Evolutionary conservation across 1,284 basidiomycete species (phyloP).

Genomic region (Vanrija sp.): DNA sequence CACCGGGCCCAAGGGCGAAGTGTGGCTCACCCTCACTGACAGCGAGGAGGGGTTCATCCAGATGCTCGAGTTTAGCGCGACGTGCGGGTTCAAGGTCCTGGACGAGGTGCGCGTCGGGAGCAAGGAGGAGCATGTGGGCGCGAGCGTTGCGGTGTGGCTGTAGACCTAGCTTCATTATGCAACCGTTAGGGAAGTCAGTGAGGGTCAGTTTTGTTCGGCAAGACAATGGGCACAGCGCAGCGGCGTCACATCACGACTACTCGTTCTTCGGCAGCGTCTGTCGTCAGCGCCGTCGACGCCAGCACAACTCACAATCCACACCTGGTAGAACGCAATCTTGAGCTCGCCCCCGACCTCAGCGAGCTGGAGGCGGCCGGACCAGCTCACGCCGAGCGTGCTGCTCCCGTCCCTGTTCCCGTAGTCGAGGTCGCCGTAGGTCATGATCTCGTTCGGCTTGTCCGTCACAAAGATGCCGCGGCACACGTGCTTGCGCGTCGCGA

Average conservation of each 20-base stretch:
- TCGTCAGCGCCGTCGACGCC: neutral
- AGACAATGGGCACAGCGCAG: too few relatives aligned
- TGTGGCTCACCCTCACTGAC: constrained; percentile 44
- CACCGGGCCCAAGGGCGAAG: constrained; percentile 16
- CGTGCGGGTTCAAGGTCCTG: constrained; percentile 23
- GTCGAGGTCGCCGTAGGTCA: constrained; percentile 27
- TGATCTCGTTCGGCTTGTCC: constrained; percentile 13
- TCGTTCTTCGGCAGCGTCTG: too few relatives aligned
- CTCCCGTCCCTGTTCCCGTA: constrained; percentile 30
- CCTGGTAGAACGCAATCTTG: constrained; percentile 33
- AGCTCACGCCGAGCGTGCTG: constrained; percentile 19
- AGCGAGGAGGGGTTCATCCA: constrained; percentile 44
- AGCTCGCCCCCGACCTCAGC: constrained; percentile 9
- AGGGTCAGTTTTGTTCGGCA: too few relatives aligned
- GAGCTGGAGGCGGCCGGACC: constrained; percentile 21
- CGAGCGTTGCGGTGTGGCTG: constrained; percentile 14
- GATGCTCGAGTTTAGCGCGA: constrained; percentile 32
- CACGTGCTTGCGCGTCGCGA: constrained; percentile 23
- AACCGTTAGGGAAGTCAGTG: too few relatives aligned
- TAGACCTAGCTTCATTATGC: constrained; percentile 10
- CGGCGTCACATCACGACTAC: too few relatives aligned
- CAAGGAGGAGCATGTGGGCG: constrained; percentile 21
- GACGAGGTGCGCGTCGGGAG: constrained; percentile 12
- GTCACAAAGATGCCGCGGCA: constrained; percentile 14
- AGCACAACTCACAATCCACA: constrained; percentile 27